These are phyloP conservation scores for Fomes fomentarius DNA, from an alignment of 1,284 basidiomycete species.

Conservation along the genomic window DNA sequence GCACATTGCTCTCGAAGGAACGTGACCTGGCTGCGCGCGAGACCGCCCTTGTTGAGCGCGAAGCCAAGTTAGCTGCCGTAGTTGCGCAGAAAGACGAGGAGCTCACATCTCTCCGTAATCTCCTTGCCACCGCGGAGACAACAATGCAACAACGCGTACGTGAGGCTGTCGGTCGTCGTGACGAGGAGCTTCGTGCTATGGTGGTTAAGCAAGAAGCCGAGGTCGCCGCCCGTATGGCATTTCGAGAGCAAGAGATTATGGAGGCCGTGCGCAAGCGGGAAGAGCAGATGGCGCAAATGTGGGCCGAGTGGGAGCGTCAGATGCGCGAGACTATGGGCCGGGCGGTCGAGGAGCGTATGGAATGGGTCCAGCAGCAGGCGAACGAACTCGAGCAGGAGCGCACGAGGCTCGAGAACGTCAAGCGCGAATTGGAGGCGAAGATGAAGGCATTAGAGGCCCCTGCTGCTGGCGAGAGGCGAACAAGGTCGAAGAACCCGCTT, in stretches of 20 bases:
- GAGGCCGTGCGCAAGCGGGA: slow-evolving; percentile 51
- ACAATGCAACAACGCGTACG: slow-evolving; percentile 56
- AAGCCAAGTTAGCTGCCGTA: slow-evolving; percentile 49
- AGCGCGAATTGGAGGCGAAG: slow-evolving; percentile 51
- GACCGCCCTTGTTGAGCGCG: slow-evolving; percentile 53
- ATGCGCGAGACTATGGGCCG: slow-evolving; percentile 52
- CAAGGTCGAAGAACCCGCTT: slow-evolving; percentile 61
- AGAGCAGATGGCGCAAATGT: slow-evolving; percentile 50
- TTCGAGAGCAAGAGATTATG: slow-evolving; percentile 69
- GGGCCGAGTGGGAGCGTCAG: slow-evolving; percentile 59
- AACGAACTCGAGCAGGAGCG: slow-evolving; percentile 57
- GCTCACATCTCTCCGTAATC: slow-evolving; percentile 50
- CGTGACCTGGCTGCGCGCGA: slow-evolving; percentile 70
- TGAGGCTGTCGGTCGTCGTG: slow-evolving; percentile 62
- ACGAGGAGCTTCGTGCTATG: slow-evolving; percentile 69
- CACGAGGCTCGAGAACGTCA: slow-evolving; percentile 46
- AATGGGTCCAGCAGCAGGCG: slow-evolving; percentile 54
- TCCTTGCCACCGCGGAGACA: slow-evolving; percentile 41
- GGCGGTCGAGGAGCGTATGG: slow-evolving; percentile 54
- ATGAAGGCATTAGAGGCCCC: slow-evolving; percentile 44
- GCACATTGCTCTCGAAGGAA: slow-evolving; percentile 54
- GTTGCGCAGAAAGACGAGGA: slow-evolving; percentile 64
- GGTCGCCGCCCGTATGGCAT: slow-evolving; percentile 68
- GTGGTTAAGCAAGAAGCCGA: slow-evolving; percentile 72
- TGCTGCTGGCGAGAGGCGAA: slow-evolving; percentile 35